Conservation (phyloP, 768 basidiomycete genomes). For the Lenzites betulinus region DNA sequence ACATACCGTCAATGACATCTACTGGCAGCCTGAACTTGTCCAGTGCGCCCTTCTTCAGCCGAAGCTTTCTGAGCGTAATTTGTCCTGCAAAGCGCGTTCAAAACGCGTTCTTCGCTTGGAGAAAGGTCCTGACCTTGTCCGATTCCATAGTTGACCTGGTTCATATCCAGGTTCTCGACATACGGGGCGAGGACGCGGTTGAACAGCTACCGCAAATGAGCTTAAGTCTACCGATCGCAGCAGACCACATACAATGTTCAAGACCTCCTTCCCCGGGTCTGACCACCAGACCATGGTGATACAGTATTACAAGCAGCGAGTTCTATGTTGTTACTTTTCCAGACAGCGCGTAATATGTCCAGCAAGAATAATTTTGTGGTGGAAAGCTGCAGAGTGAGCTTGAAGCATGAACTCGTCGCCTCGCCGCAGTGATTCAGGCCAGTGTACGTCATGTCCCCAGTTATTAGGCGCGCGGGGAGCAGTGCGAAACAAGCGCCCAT, state of each 20-base stretch:
- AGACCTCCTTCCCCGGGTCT: constrained; percentile 82
- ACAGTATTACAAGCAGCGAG: not conserved
- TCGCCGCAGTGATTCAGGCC: not conserved
- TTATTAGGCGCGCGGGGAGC: not conserved
- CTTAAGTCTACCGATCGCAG: not conserved
- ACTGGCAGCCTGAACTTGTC: constrained; percentile 96
- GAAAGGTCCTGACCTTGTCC: constrained; percentile 60
- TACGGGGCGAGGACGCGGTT: constrained; percentile 93
- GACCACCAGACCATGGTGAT: constrained; percentile 75
- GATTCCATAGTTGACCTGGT: constrained; percentile 93
- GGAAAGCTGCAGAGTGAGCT: not conserved
- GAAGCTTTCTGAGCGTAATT: constrained; percentile 75
- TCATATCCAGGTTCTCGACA: constrained; percentile 93
- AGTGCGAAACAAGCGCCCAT: not conserved
- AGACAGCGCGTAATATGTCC: not conserved
- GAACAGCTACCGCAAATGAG: constrained; percentile 56
- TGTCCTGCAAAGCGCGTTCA: constrained; percentile 50
- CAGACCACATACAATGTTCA: constrained; percentile 64
- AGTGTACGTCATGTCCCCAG: constrained; percentile 15
- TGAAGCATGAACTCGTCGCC: not conserved
- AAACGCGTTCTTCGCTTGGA: not conserved
- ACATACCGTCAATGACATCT: constrained; percentile 86
- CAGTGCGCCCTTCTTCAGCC: constrained; percentile 88
- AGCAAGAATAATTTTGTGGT: not conserved
- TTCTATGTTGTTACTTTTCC: not conserved